Evolutionary conservation across 2,329 filamentous ascomycete genomes (phyloP).

Genomic region (Alternaria arbusti): DNA sequence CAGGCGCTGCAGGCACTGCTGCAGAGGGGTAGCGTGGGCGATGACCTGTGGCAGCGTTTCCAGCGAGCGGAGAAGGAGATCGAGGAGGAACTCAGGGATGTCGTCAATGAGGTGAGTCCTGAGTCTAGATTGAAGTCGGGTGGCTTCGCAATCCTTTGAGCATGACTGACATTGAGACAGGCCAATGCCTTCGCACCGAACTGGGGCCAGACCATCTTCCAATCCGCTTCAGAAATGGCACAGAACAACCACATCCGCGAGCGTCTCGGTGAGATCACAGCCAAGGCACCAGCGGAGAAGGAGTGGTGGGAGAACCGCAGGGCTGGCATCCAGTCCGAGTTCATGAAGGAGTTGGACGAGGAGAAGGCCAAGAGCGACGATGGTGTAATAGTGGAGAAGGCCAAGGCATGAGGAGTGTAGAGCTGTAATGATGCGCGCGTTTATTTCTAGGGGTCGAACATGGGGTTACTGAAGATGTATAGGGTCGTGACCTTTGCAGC

Average conservation of each 20-base stretch:
- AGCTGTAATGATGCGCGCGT: neutral
- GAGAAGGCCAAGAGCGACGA: slow-evolving; percentile 48
- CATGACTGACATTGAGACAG: slow-evolving; percentile 54
- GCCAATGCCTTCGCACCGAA: slow-evolving; percentile 87
- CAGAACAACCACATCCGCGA: slow-evolving; percentile 80
- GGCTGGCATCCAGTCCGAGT: slow-evolving; percentile 73
- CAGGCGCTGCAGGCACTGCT: slow-evolving; percentile 82
- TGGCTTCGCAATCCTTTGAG: neutral
- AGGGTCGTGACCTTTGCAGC: slow-evolving; percentile 7
- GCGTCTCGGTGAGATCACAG: slow-evolving; percentile 76
- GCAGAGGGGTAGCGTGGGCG: slow-evolving; percentile 90
- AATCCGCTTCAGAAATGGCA: slow-evolving; percentile 94
- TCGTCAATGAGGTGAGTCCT: slow-evolving; percentile 80
- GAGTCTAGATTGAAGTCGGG: neutral
- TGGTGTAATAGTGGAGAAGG: slow-evolving; percentile 23
- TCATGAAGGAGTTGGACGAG: slow-evolving; percentile 83
- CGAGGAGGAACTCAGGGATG: slow-evolving; percentile 92
- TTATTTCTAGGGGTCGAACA: neutral
- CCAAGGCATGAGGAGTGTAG: neutral
- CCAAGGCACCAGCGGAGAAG: slow-evolving; percentile 74
- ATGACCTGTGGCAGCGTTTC: slow-evolving; percentile 95
- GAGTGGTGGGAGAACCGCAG: slow-evolving; percentile 92
- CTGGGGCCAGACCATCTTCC: slow-evolving; percentile 96
- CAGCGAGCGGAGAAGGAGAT: slow-evolving; percentile 94
- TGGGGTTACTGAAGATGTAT: neutral